phyloP scores from a whole-genome alignment of 495 filamentous ascomycete genomes.

The Podospora fimiseda region DNA sequence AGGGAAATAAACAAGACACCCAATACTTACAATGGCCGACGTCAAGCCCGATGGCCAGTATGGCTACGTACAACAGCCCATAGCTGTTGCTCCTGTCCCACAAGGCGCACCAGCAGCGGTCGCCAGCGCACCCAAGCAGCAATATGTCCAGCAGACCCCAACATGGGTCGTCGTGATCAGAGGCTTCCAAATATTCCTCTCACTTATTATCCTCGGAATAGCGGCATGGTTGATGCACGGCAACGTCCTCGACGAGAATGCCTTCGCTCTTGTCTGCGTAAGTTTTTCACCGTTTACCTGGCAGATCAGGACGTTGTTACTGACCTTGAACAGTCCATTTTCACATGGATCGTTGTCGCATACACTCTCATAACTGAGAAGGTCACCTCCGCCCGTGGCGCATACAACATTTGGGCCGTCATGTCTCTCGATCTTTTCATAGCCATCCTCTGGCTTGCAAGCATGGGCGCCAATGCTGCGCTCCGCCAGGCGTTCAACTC shows the following conservation, averaged over 20 bases:
- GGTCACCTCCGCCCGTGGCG: slow-evolving; percentile 23
- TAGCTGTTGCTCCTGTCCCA: background rate
- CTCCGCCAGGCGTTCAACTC: slow-evolving; percentile 31
- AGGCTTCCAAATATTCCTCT: slow-evolving; percentile 34
- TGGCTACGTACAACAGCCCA: background rate
- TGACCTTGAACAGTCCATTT: slow-evolving; percentile 35
- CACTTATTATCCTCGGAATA: slow-evolving; percentile 32
- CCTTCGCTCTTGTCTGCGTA: slow-evolving; percentile 35
- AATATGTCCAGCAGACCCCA: slow-evolving; percentile 28
- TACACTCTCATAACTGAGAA: slow-evolving; percentile 40
- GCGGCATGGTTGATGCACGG: slow-evolving; percentile 41
- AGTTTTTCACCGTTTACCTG: background rate
- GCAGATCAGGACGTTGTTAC: background rate
- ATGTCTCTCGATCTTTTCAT: slow-evolving; percentile 40
- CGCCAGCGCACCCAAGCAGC: background rate
- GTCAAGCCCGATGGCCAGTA: background rate
- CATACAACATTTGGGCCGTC: slow-evolving; percentile 43
- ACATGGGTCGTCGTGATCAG: slow-evolving; percentile 34
- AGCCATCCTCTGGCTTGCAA: slow-evolving; percentile 42
- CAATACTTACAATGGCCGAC: background rate
- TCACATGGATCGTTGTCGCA: slow-evolving; percentile 38
- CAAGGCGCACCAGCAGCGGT: background rate
- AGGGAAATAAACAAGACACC: background rate
- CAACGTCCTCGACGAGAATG: slow-evolving; percentile 27
- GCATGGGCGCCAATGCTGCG: slow-evolving; percentile 39